Base-by-base conservation (phyloP, 2,329 filamentous ascomycete genomes). In the Epichloe glyceriae region DNA sequence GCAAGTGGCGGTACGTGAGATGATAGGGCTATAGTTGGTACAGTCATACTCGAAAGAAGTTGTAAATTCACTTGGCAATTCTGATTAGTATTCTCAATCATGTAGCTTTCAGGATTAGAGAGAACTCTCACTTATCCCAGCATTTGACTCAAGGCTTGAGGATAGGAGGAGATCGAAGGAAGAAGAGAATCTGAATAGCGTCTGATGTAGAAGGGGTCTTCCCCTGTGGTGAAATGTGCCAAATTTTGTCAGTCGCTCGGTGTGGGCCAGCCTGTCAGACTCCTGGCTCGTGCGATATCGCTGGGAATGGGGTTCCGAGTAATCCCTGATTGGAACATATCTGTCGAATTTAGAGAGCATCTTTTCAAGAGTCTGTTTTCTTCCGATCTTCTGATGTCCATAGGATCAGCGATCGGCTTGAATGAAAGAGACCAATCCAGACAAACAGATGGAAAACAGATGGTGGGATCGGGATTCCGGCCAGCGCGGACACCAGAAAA, bases 251-350 rank as follows among this genome's bases (percentile, higher is more conserved):
- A 77, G 53, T 40, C 66, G 71, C 56, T 80, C 76, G 1, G 62
- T 56, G 1, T 62, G 52, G 0, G 72, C 72, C 40, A 79, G 61
- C 26, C 71, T 63, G 17, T 69, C 60, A 2, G 67, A 56, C 11
- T 64, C 59, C 59, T 73, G 76, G 26, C 65, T 70, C 11, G 71
- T 70, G 46, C 67, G 69, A 53, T 73, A 76, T 47, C 68, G 72
- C 49, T 79, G 71, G 2, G 64, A 61, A 2, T 63, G 60, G 1
- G 70, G 60, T 17, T 65, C 61, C 0, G 54, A 53, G 14, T 58
- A 54, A 37, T 70, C 64, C 52, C 74, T 66, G 8, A 61, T 61
- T 12, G 76, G 73, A 4, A 80, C 66, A 55, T 78, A 80, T 45
- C 77, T 72, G 55, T 80, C 75, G 3, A 69, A 37, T 39, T 19